Evolutionary conservation across 225 moss, liverwort and hornwort genomes (phyloP).

Genomic region (Takakia lepidozioides): DNA sequence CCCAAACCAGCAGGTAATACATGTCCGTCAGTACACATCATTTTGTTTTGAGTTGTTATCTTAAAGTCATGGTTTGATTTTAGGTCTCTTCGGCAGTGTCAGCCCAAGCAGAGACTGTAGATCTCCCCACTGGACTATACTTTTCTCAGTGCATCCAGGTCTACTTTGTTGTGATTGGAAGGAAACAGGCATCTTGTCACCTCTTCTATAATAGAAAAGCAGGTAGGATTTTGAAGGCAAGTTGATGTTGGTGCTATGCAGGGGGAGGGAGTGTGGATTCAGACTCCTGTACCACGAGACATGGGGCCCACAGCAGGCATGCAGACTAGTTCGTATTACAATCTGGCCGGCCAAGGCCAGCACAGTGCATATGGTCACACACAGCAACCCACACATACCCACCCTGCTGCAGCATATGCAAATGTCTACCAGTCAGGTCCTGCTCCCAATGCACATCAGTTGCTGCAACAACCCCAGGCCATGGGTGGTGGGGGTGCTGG

Average conservation of each 20-base stretch:
- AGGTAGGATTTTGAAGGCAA: too few species aligned
- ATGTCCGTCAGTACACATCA: too few species aligned
- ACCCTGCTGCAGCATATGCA: conserved; percentile 60
- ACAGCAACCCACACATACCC: conserved; percentile 65
- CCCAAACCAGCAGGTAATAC: conserved; percentile 78
- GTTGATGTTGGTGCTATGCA: conserved; percentile 13
- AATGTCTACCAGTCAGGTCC: conserved; percentile 79
- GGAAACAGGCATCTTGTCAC: too few species aligned
- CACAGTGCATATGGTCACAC: conserved; percentile 71
- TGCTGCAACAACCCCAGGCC: conserved; percentile 88
- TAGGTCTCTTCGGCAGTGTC: too few species aligned
- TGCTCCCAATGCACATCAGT: conserved; percentile 58
- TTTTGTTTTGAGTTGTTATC: too few species aligned
- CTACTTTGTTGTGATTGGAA: too few species aligned
- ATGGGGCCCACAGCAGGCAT: conserved; percentile 75
- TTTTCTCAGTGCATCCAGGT: too few species aligned
- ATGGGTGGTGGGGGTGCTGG: conserved; percentile 56
- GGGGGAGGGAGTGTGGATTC: conserved; percentile 87
- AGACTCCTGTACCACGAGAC: conserved; percentile 58
- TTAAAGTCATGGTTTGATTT: too few species aligned
- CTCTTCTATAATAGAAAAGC: too few species aligned
- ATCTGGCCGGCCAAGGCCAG: conserved; percentile 78
- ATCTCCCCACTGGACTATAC: too few species aligned
- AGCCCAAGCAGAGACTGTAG: too few species aligned
- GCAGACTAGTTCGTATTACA: conserved; percentile 93